Conservation (phyloP, 139 green algal species). For the Chlorella sp. region DNA sequence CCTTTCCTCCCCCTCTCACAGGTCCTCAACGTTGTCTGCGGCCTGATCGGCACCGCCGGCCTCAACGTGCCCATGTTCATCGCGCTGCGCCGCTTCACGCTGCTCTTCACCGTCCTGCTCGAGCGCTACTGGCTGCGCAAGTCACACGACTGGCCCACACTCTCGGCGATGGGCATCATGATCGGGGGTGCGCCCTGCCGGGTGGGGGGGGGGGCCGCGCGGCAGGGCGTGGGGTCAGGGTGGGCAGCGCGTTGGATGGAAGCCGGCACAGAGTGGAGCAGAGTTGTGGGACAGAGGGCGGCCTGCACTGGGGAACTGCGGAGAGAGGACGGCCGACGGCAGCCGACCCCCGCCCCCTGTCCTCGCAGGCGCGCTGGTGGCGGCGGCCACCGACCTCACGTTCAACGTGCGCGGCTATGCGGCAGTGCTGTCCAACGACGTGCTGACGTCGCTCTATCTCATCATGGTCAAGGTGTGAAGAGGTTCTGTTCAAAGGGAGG, state of each 20-base stretch:
- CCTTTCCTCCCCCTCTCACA: background rate
- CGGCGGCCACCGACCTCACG: constrained; percentile 64
- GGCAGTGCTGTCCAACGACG: constrained; percentile 68
- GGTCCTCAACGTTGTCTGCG: too few species aligned
- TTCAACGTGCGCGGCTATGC: constrained; percentile 66
- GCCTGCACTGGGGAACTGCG: too few species aligned
- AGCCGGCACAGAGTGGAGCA: too few species aligned
- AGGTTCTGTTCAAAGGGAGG: too few species aligned
- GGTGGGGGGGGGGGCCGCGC: too few species aligned
- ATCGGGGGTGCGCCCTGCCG: constrained; percentile 56
- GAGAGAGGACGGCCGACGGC: too few species aligned
- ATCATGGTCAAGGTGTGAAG: constrained; percentile 80
- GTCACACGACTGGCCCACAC: constrained; percentile 54
- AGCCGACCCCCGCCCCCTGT: too few species aligned
- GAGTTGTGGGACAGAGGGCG: background rate
- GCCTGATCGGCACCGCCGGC: constrained; percentile 66
- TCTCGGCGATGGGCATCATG: constrained; percentile 61
- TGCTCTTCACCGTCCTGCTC: constrained; percentile 71
- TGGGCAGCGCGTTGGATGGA: too few species aligned
- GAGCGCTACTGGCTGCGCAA: constrained; percentile 62
- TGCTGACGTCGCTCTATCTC: constrained; percentile 68
- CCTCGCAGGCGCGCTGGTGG: constrained; percentile 57
- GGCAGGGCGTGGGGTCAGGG: too few species aligned
- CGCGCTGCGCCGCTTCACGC: constrained; percentile 69
- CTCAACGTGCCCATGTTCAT: constrained; percentile 84